Percentiles rank a stretch among this genome's conserved stretches.
Evolutionary conservation across 768 basidiomycete species (phyloP).

Genomic region (Phlebiopsis flavidoalba): DNA sequence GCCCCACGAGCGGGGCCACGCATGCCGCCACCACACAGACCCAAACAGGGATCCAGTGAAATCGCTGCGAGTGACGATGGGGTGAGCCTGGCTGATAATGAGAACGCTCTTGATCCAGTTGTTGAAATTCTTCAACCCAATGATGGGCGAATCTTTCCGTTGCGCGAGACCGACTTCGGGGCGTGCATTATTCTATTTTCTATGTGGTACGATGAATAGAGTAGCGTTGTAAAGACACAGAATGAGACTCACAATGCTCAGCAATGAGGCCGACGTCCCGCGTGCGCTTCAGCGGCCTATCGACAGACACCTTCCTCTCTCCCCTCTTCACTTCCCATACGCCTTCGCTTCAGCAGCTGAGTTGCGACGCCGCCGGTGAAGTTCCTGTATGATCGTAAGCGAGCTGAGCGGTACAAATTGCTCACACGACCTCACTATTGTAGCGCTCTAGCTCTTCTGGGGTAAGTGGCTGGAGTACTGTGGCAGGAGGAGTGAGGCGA

Average conservation of each 20-base stretch:
- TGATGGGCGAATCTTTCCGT: conserved; percentile 87
- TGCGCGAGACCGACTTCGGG: conserved; percentile 87
- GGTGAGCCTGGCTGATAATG: conserved; percentile 84
- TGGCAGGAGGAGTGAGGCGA: conserved; percentile 54
- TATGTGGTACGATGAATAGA: no score
- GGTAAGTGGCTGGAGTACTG: conserved; percentile 62
- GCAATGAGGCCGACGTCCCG: conserved; percentile 74
- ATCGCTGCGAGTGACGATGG: conserved; percentile 46
- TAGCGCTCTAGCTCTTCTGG: conserved; percentile 56
- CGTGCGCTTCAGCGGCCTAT: conserved; percentile 44
- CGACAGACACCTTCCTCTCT: conserved; percentile 31
- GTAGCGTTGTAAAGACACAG: neutral
- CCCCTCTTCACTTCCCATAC: conserved; percentile 29
- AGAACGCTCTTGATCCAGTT: conserved; percentile 99
- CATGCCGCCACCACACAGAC: conserved; percentile 15
- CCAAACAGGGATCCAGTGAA: conserved; percentile 10
- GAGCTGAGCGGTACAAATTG: neutral
- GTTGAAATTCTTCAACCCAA: conserved; percentile 96
- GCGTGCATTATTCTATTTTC: conserved; percentile 82
- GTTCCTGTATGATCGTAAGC: conserved; percentile 27
- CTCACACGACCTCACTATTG: conserved; percentile 1
- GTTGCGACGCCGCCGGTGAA: conserved; percentile 51
- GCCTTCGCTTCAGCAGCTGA: conserved; percentile 42
- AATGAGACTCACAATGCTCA: conserved; percentile 62
- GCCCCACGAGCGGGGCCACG: conserved; percentile 20